Conservation (phyloP, 2,329 filamentous ascomycete genomes). For the Calcarisporium arbuscula region DNA sequence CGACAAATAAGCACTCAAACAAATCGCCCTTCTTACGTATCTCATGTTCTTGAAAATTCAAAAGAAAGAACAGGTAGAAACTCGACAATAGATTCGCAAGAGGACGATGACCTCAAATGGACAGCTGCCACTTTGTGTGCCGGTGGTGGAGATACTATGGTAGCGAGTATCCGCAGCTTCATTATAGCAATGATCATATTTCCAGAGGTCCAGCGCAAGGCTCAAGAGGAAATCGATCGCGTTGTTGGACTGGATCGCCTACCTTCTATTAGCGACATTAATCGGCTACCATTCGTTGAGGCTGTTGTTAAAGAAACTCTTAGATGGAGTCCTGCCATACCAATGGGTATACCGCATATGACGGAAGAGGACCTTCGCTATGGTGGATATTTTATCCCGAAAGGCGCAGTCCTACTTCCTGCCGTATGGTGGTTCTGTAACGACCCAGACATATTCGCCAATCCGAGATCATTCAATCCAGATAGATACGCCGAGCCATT, state of each 20-base stretch:
- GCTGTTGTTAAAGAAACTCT: conserved; percentile 23
- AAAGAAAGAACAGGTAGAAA: no score
- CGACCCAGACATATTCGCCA: conserved; percentile 58
- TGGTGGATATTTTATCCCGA: conserved; percentile 20
- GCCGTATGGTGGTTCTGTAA: conserved; percentile 32
- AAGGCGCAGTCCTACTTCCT: conserved; percentile 18
- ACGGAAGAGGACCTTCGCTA: conserved; percentile 24
- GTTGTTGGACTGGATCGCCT: conserved; percentile 22
- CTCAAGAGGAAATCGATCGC: conserved; percentile 20
- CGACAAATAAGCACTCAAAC: background rate
- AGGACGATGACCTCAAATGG: no score
- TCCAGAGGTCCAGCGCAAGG: conserved; percentile 16
- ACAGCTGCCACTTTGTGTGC: conserved; percentile 21
- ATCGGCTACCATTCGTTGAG: conserved; percentile 22
- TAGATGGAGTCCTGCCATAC: conserved; percentile 24
- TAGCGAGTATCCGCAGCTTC: conserved; percentile 17
- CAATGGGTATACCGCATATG: conserved; percentile 31
- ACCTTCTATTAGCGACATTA: conserved; percentile 19
- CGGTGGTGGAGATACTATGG: conserved; percentile 23
- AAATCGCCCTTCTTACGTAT: no score
- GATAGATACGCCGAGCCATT: conserved; percentile 23
- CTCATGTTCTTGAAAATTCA: no score
- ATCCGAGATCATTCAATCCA: conserved; percentile 25
- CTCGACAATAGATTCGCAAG: no score
- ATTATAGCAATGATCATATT: conserved; percentile 18